Conservation (phyloP, 805 yeast species). For the Nakazawaea molendinolei region DNA sequence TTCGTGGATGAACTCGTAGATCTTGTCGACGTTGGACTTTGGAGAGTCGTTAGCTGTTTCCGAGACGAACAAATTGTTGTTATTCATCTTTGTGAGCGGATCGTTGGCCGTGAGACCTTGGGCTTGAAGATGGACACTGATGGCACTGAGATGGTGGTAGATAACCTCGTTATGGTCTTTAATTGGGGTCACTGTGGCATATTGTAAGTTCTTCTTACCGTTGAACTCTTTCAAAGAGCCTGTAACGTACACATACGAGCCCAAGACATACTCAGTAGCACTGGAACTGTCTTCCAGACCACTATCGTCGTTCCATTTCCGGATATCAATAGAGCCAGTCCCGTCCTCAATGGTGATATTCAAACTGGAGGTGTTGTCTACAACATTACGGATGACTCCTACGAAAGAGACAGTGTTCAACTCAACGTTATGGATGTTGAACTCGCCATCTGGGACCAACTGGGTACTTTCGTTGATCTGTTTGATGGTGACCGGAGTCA, state of each 20-base stretch:
- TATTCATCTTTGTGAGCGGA: constrained; percentile 15
- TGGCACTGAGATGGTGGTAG: constrained; percentile 61
- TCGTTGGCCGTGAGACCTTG: constrained; percentile 37
- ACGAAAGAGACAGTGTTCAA: constrained; percentile 58
- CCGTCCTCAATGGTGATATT: constrained; percentile 69
- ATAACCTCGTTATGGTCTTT: constrained; percentile 61
- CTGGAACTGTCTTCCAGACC: constrained; percentile 18
- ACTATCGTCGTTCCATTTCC: constrained; percentile 53
- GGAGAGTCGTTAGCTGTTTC: constrained; percentile 25
- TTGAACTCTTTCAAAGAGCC: constrained; percentile 55
- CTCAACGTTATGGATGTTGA: constrained; percentile 50
- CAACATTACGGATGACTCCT: constrained; percentile 64
- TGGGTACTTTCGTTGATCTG: constrained; percentile 60
- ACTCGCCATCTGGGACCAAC: constrained; percentile 62
- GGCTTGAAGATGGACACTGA: constrained; percentile 47
- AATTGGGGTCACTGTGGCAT: constrained; percentile 51
- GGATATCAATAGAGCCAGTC: constrained; percentile 58
- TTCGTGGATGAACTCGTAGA: constrained; percentile 41
- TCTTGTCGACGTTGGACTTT: constrained; percentile 32
- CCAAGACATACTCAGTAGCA: constrained; percentile 36
- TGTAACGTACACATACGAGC: constrained; percentile 54
- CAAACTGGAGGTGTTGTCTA: constrained; percentile 50
- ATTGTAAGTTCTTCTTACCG: constrained; percentile 57
- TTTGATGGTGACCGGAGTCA: constrained; percentile 69
- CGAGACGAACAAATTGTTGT: constrained; percentile 33